Base-by-base conservation (phyloP, 2,329 filamentous ascomycete species). In the Cordyceps militaris region DNA sequence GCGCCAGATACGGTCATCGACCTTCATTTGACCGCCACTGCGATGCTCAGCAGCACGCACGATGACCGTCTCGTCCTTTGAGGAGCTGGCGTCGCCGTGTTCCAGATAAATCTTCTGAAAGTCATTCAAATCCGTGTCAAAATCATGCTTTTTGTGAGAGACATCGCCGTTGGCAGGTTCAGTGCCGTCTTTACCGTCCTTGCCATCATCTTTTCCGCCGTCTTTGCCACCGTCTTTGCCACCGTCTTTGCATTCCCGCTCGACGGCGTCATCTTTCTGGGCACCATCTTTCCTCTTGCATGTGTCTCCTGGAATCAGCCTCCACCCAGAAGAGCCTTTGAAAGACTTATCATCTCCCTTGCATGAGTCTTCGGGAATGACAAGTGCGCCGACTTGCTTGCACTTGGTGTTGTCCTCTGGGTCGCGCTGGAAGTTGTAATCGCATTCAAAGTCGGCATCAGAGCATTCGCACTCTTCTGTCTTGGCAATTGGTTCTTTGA, bases 361-460 rank as follows among this genome's bases (percentile, higher is more conserved):
- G 72, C 94, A 99, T 28, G 82, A 80, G 8, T 84, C 89, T 48
- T 88, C 80, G 0, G 92, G 91, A 2, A 84, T 76, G 2, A 77
- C 70, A 44, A 96, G 70, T 3, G 81, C 76, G 0, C 83, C 85
- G 26, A 79, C 81, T 8, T 82, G 79, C 24, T 84, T 77, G 69
- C 94, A 97, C 61, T 86, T 79, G 51, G 81, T 82, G 54, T 82
- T 79, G 61, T 93, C 84, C 3, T 82, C 76, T 36, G 79, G 79
- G 58, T 79, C 78, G 64, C 83, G 82, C 59, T 85, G 76, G 69
- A 96, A 97, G 71, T 96, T 95, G 78, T 89, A 96, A 69, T 97
- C 93, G 70, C 94, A 99, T 73, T 99, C 94, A 69, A 96, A 99
- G 70, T 99, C 95, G 34, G 79, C 77, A 58, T 88, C 83, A 0